phyloP scores from a whole-genome alignment of 805 yeast species.

The Saccharomycopsis sp. region DNA sequence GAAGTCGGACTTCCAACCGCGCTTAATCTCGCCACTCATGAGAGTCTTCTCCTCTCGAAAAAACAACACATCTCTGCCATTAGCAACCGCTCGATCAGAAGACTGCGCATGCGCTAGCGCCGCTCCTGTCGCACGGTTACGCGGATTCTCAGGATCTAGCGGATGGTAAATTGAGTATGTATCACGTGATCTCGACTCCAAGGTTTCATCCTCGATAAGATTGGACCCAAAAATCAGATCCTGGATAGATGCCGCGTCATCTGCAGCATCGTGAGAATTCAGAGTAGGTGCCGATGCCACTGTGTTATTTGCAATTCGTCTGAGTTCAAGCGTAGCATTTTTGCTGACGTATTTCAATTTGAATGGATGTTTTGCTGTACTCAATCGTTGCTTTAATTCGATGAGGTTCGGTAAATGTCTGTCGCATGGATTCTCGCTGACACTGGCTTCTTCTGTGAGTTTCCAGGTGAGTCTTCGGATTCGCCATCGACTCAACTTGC shows the following conservation, averaged over 20 bases:
- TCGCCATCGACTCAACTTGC: conserved; percentile 2
- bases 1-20: conserved; percentile 12
- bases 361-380: conserved; percentile 4
- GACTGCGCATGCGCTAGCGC: not conserved
- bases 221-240: conserved; percentile 3
- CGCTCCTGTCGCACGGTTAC: not conserved
- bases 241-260: not conserved
- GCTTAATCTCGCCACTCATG: conserved; percentile 7
- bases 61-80: not conserved
- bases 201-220: conserved; percentile 2
- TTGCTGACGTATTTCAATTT: conserved; percentile 5
- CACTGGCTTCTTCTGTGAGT: conserved; percentile 2
- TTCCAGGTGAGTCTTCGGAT: conserved; percentile 1
- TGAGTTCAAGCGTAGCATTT: conserved; percentile 8
- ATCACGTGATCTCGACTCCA: not conserved
- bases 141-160: conserved; percentile 10
- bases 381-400: conserved; percentile 7
- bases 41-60: conserved; percentile 7
- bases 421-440: conserved; percentile 8
- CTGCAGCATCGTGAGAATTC: not conserved
- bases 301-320: not conserved
- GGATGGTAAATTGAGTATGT: conserved; percentile 5
- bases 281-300: not conserved
- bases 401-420: not conserved
- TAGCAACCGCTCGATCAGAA: not conserved